Percentiles rank a stretch among this genome's conserved stretches.
These are phyloP conservation scores for Boletus subcaerulescens DNA, from an alignment of 768 basidiomycete species.

Conservation along the genomic window DNA sequence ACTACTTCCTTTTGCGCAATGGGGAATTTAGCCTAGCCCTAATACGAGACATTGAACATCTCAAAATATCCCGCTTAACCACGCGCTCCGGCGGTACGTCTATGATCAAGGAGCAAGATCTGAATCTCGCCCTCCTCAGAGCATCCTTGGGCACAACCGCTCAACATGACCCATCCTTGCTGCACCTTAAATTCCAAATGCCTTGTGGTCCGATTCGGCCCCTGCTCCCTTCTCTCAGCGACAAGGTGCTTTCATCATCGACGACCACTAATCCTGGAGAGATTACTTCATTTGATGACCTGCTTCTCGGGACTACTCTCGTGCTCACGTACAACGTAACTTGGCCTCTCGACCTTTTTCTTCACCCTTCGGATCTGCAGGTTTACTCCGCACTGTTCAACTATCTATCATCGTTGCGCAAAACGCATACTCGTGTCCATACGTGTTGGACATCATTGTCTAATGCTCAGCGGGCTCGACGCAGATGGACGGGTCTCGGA, in stretches of 20 bases:
- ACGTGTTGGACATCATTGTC: constrained; percentile 84
- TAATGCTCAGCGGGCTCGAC: constrained; percentile 77
- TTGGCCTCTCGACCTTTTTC: constrained; percentile 90
- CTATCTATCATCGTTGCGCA: constrained; percentile 79
- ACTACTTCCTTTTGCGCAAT: constrained; percentile 86
- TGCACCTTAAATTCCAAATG: constrained; percentile 70
- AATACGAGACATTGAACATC: constrained; percentile 81
- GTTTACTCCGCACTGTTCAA: constrained; percentile 77
- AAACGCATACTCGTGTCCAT: constrained; percentile 78
- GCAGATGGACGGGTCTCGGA: constrained; percentile 82
- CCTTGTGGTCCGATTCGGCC: constrained; percentile 82
- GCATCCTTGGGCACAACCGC: constrained; percentile 87
- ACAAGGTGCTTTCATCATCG: constrained; percentile 40
- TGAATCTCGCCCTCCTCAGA: constrained; percentile 82
- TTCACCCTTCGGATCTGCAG: constrained; percentile 69
- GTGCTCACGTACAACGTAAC: constrained; percentile 65
- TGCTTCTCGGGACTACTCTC: constrained; percentile 77
- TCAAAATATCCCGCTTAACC: constrained; percentile 76
- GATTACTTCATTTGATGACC: constrained; percentile 60
- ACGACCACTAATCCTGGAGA: constrained; percentile 36
- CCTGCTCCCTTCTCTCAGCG: constrained; percentile 68
- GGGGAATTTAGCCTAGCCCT: constrained; percentile 84
- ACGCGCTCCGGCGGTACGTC: constrained; percentile 59
- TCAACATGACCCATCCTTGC: constrained; percentile 78
- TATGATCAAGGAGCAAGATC: constrained; percentile 88